Base-by-base conservation (phyloP, 2,329 filamentous ascomycete species). In the Sporothrix luriei region DNA sequence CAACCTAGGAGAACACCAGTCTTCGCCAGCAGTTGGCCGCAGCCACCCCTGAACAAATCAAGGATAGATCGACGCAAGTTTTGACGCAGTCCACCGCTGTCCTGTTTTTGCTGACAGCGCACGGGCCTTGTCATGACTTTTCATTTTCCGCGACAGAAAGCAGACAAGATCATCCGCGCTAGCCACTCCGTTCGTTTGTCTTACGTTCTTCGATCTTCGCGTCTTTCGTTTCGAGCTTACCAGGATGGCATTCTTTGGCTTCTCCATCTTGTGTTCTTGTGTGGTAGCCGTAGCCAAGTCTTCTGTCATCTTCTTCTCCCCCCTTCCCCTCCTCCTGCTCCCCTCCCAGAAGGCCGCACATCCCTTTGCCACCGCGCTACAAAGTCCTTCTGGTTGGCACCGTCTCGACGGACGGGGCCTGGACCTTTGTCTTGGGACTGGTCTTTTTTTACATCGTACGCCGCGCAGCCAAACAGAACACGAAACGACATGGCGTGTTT, bases 51-150 rank as follows among this genome's bases (percentile, higher is more conserved):
- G 66, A 59, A 59, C 52, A 21, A 52, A 68, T 59, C 66, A 38
- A 68, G 66, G 49, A 59, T 59, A 59, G 66, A 59, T 59, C 52
- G 65, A 24, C 61, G 16, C 16, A 10, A 24, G n/a, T n/a, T 24
- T 21, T 11, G 21, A 33, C 26, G 14, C n/a, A 21, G 33, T 24
- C 38, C 57, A n/a, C n/a, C n/a, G n/a, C n/a, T n/a, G n/a, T n/a
- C n/a, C 19, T 49, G 21, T 68, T 49, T 61, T 67, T 54, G 69
- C 64, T 64, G 69, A 68, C 64, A 40, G 68, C 57, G 69, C 69
- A 70, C 69, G 69, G 69, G 14, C 64, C 43, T 66, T 33, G 33
- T 33, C 33, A 33, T 33, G 0, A 33, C 4, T 29, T 29, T 65
- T 65, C 40, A n/a, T 48, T 4, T 51, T 62, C 38, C 46, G n/a